Evolutionary conservation across 1,284 basidiomycete genomes (phyloP), one percentile per base, ranked within the genome.

Genomic region (Austroboletus novae-zelandiae): DNA sequence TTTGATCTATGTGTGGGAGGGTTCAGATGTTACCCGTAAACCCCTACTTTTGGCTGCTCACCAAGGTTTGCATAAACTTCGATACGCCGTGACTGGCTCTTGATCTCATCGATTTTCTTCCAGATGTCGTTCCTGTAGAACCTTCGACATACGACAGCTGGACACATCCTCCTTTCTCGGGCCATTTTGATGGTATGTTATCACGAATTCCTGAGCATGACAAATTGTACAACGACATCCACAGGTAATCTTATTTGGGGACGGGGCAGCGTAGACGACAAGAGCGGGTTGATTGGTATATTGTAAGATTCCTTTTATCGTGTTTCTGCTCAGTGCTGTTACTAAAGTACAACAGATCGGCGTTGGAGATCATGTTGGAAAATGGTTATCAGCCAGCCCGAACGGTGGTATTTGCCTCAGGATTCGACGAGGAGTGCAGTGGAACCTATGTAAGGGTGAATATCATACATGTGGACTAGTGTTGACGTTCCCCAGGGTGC

Each of bases 31-130:
- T 11, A 30, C 29, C 29, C 29, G 87, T 53, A 84, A 88, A 63
- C 88, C 87, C 1, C 61, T 88, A 3, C 71, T 89, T 34, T 66
- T 91, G 34, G 75, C 79, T 17, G 84, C 75, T 1, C 86, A 89
- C 61, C 83, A 87, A 71, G 84, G 82, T 75, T 47, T 53, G 61
- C n/a, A 8, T 11, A 30, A 27, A 27, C 6, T 27, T 27, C 25
- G 29, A 9, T 13, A 20, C 15, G 23, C 15, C 25, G 25, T 7
- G 25, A 9, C 5, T 27, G 25, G 14, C 9, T 42, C 29, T 42
- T 23, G n/a, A 15, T 47, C 18, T 54, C 17, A 52, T 27, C 36
- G 25, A 5, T 11, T 35, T 23, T 41, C 39, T 11, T 43, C n/a
- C n/a, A 75, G 81, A 84, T 59, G 79, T 79, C 34, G 80, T 82